These are phyloP conservation scores for Scorias spongiosa DNA, from an alignment of 2,329 filamentous ascomycete species.

Conservation along the genomic window DNA sequence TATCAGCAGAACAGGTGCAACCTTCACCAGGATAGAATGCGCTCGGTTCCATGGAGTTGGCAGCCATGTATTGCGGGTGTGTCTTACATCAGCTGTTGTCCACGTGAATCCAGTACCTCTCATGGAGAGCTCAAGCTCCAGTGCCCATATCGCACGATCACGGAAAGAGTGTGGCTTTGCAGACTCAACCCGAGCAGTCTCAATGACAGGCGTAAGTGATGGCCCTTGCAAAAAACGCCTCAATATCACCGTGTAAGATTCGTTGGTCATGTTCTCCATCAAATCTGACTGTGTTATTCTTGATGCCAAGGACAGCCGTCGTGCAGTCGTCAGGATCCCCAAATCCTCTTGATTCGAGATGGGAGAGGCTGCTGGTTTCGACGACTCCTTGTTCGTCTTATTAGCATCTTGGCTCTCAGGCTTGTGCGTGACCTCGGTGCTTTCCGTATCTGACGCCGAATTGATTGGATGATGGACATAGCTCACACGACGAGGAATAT, in stretches of 20 bases:
- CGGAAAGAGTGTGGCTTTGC: slow-evolving; percentile 24
- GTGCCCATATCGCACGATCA: slow-evolving; percentile 29
- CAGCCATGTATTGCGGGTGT: slow-evolving; percentile 29
- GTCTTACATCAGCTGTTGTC: slow-evolving; percentile 30
- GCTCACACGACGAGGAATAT: slow-evolving; percentile 27
- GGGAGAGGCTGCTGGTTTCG: slow-evolving; percentile 4
- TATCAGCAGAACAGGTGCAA: slow-evolving; percentile 21
- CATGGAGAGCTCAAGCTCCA: slow-evolving; percentile 30
- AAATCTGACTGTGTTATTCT: slow-evolving; percentile 8
- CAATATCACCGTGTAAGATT: slow-evolving; percentile 10
- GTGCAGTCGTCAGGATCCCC: not conserved
- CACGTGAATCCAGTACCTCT: slow-evolving; percentile 30
- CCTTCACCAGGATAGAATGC: slow-evolving; percentile 26
- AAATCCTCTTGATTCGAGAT: slow-evolving; percentile 1
- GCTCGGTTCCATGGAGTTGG: slow-evolving; percentile 25
- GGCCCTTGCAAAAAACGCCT: slow-evolving; percentile 11
- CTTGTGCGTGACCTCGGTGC: slow-evolving; percentile 3
- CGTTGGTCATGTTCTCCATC: slow-evolving; percentile 12
- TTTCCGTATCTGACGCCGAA: slow-evolving; percentile 14
- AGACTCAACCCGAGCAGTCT: slow-evolving; percentile 24
- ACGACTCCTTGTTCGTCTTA: slow-evolving; percentile 7
- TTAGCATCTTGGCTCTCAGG: slow-evolving; percentile 7
- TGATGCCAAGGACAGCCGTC: slow-evolving; percentile 6
- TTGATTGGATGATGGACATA: slow-evolving; percentile 23
- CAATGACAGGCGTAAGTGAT: slow-evolving; percentile 19